These are phyloP conservation scores for Glycine soja DNA, from an alignment of 306 rosid genomes.

Conservation along the genomic window DNA sequence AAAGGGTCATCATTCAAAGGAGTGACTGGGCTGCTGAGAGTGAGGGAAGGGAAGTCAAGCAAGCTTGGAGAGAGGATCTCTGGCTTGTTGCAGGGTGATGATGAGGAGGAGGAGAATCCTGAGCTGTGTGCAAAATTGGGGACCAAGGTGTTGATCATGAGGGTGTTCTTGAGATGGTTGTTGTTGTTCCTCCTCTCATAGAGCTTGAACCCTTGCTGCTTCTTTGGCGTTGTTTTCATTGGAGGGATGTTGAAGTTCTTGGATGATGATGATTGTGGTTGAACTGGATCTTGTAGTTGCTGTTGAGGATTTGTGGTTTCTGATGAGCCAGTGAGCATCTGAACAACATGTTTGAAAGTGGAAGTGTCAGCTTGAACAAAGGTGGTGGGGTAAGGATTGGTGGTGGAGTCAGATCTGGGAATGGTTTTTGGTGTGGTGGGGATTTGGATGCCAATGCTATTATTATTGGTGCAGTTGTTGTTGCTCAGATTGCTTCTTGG, in stretches of 20 bases:
- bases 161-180: slow-evolving; percentile 61
- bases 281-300: slow-evolving; percentile 42
- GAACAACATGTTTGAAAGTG: slow-evolving; percentile 88
- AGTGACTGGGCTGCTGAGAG: slow-evolving; percentile 88
- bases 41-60: slow-evolving; percentile 78
- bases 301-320: slow-evolving; percentile 45
- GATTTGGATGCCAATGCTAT: slow-evolving; percentile 50
- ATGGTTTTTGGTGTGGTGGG: slow-evolving; percentile 60
- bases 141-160: slow-evolving; percentile 77
- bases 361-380: slow-evolving; percentile 90
- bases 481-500: slow-evolving; percentile 52
- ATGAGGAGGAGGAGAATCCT: too few species aligned
- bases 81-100: too few species aligned
- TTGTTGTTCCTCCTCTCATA: slow-evolving; percentile 71
- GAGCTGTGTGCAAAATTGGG: slow-evolving; percentile 59
- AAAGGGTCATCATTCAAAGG: slow-evolving; percentile 75
- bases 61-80: slow-evolving; percentile 88
- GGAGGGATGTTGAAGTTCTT: slow-evolving; percentile 77
- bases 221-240: slow-evolving; percentile 58
- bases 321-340: slow-evolving; percentile 89
- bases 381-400: slow-evolving; percentile 83
- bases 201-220: slow-evolving; percentile 79
- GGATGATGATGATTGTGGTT: slow-evolving; percentile 38
- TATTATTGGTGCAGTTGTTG: too few species aligned
- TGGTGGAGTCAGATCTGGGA: slow-evolving; percentile 83